These are phyloP conservation scores for Phytopythium ostracodes DNA, from an alignment of 352 stramenopile genomes.

Conservation along the genomic window DNA sequence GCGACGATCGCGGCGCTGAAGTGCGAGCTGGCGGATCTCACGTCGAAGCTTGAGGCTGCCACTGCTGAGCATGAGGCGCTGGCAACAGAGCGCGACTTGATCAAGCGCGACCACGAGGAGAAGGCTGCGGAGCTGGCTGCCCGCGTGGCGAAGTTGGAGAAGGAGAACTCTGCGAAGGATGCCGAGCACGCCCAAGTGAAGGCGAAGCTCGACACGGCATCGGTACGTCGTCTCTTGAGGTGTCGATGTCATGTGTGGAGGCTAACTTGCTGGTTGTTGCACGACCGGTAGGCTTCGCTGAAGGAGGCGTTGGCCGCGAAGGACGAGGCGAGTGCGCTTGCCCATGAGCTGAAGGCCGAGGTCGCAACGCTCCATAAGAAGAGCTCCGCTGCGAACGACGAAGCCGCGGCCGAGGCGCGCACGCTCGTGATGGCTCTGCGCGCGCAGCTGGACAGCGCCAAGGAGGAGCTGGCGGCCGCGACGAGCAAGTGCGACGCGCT, in stretches of 20 bases:
- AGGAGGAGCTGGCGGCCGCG: slow-evolving; percentile 27
- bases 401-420: slow-evolving; percentile 19
- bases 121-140: slow-evolving; percentile 24
- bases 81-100: neutral
- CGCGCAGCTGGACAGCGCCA: slow-evolving; percentile 25
- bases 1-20: slow-evolving; percentile 20
- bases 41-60: slow-evolving; percentile 4
- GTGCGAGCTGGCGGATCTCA: slow-evolving; percentile 7
- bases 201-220: slow-evolving; percentile 11
- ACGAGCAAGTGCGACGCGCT: slow-evolving; percentile 33
- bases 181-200: slow-evolving; percentile 21
- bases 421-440: slow-evolving; percentile 32
- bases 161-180: slow-evolving; percentile 11
- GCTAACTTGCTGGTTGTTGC: neutral
- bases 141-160: slow-evolving; percentile 27
- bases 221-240: neutral
- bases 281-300: slow-evolving; percentile 6
- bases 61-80: neutral
- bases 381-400: slow-evolving; percentile 27
- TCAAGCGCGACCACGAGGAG: slow-evolving; percentile 6
- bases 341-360: slow-evolving; percentile 51
- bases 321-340: slow-evolving; percentile 22
- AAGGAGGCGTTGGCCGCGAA: slow-evolving; percentile 42
- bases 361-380: slow-evolving; percentile 40
- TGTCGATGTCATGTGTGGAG: neutral